A percentile compares a stretch with the other conserved stretches of the same genome.
Conservation (phyloP, 495 filamentous ascomycete species). For the Letharia columbiana region DNA sequence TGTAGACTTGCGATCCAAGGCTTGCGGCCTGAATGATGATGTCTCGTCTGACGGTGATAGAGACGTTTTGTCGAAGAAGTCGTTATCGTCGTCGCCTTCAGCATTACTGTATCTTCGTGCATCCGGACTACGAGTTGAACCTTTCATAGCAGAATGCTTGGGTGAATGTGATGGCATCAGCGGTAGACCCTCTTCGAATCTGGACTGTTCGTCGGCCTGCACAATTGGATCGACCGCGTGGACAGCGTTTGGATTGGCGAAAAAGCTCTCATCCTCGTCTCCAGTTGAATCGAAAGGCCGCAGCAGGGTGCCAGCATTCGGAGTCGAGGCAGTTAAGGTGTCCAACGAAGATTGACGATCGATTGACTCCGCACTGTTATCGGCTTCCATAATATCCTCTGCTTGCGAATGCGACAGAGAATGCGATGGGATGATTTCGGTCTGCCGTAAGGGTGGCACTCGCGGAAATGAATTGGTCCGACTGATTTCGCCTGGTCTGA, state of each 20-base stretch:
- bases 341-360: slow-evolving; percentile 3
- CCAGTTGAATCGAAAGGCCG: slow-evolving; percentile 30
- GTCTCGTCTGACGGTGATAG: slow-evolving; percentile 38
- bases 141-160: neutral
- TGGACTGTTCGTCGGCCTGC: slow-evolving; percentile 35
- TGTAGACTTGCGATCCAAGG: slow-evolving; percentile 50
- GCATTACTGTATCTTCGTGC: slow-evolving; percentile 6
- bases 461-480: slow-evolving; percentile 57
- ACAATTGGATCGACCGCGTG: slow-evolving; percentile 14
- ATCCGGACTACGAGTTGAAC: slow-evolving; percentile 22
- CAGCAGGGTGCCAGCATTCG: slow-evolving; percentile 23
- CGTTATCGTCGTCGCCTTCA: slow-evolving; percentile 6
- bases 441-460: slow-evolving; percentile 36
- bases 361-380: slow-evolving; percentile 28
- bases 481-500: slow-evolving; percentile 4
- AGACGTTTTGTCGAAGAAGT: slow-evolving; percentile 36
- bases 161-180: slow-evolving; percentile 34
- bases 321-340: slow-evolving; percentile 25
- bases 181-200: slow-evolving; percentile 54
- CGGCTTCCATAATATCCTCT: slow-evolving; percentile 36
- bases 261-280: slow-evolving; percentile 26
- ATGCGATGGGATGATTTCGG: slow-evolving; percentile 20
- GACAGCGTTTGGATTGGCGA: slow-evolving; percentile 7
- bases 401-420: slow-evolving; percentile 35
- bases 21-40: slow-evolving; percentile 15